A percentile compares a stretch with the other conserved stretches of the same genome.
These are phyloP conservation scores for Lepiota venenata DNA, from an alignment of 768 basidiomycete genomes.

Conservation along the genomic window DNA sequence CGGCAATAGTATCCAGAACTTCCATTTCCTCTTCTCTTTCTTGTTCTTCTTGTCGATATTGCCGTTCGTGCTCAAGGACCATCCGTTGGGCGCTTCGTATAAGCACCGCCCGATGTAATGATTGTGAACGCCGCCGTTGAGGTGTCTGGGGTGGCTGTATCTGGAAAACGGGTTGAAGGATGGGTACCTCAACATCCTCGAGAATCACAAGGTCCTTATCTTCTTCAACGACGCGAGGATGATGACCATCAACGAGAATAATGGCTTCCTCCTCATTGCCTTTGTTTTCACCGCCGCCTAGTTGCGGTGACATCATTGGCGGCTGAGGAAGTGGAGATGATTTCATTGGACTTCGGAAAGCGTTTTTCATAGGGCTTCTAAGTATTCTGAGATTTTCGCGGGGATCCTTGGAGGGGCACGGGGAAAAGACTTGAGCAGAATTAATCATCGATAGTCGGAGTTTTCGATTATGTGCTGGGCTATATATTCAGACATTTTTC, in stretches of 20 bases:
- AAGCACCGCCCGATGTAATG: conserved; percentile 65
- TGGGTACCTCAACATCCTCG: conserved; percentile 51
- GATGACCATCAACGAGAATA: conserved; percentile 61
- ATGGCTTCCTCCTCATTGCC: conserved; percentile 46
- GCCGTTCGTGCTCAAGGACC: conserved; percentile 46
- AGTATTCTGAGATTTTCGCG: conserved; percentile 62
- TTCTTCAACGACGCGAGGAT: conserved; percentile 67
- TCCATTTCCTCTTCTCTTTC: conserved; percentile 53
- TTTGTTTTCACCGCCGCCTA: conserved; percentile 22
- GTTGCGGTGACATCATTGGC: conserved; percentile 15
- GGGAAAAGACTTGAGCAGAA: conserved; percentile 71
- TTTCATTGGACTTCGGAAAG: conserved; percentile 30
- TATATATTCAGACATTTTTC: conserved; percentile 2
- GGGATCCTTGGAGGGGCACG: conserved; percentile 55
- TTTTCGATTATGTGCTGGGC: conserved; percentile 35
- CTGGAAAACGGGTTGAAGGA: conserved; percentile 17
- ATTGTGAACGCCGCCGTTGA: conserved; percentile 31
- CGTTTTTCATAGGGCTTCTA: conserved; percentile 49
- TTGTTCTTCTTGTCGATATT: conserved; percentile 46
- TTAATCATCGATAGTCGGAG: conserved; percentile 75
- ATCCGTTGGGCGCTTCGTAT: conserved; percentile 68
- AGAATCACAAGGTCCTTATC: conserved; percentile 69
- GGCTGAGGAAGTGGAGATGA: conserved; percentile 19
- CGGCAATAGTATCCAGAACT: conserved; percentile 36
- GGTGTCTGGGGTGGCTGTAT: conserved; percentile 30